These are phyloP conservation scores for Hypoxylon lienhwacheense DNA, from an alignment of 495 filamentous ascomycete genomes.

Conservation along the genomic window DNA sequence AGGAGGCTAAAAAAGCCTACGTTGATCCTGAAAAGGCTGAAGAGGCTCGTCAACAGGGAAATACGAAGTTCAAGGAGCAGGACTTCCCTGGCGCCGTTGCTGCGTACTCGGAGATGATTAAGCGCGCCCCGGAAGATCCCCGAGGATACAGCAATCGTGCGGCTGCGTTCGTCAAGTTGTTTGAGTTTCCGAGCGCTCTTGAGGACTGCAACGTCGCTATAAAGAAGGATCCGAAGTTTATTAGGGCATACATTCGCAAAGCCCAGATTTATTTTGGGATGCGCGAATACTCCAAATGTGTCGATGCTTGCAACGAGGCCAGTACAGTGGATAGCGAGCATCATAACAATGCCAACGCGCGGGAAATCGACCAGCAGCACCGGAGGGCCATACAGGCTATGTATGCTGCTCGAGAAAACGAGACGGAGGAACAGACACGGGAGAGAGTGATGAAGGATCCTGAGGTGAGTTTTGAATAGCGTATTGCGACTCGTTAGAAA, in stretches of 20 bases:
- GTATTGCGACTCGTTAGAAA: background rate
- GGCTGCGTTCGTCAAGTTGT: conserved; percentile 92
- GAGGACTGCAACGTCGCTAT: conserved; percentile 91
- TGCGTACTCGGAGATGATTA: conserved; percentile 96
- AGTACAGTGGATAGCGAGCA: conserved; percentile 67
- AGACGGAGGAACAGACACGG: conserved; percentile 95
- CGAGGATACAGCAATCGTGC: conserved; percentile 97
- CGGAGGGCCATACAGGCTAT: conserved; percentile 93
- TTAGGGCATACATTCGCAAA: conserved; percentile 93
- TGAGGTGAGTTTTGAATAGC: conserved; percentile 64
- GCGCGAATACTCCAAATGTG: conserved; percentile 92
- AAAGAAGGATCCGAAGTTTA: conserved; percentile 87
- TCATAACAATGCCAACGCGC: conserved; percentile 68
- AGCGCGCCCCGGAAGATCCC: conserved; percentile 89
- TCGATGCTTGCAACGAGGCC: conserved; percentile 87
- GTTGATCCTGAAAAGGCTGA: conserved; percentile 90
- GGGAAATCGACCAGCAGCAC: conserved; percentile 91
- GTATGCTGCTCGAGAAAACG: conserved; percentile 84
- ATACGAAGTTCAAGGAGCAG: conserved; percentile 91
- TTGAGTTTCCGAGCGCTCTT: conserved; percentile 91
- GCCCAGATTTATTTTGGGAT: conserved; percentile 92
- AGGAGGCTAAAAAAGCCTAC: conserved; percentile 75
- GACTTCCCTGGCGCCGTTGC: conserved; percentile 97
- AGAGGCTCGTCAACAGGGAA: conserved; percentile 91
- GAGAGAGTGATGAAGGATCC: conserved; percentile 90